Evolutionary conservation across 768 basidiomycete genomes (phyloP).

Genomic region (Xerocomus potaroensis): DNA sequence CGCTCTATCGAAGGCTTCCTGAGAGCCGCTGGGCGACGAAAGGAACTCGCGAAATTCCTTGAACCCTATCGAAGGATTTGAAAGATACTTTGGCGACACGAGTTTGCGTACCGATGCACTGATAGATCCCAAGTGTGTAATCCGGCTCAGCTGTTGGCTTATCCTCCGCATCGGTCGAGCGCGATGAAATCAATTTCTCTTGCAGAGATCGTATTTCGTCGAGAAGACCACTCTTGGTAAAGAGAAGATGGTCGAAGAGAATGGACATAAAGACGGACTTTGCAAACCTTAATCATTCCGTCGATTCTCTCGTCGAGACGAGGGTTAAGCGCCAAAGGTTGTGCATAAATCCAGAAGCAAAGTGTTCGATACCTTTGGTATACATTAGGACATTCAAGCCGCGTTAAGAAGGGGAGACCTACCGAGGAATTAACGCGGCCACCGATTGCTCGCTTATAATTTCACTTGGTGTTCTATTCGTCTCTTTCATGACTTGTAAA

Average conservation of each 20-base stretch:
- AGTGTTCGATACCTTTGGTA: conserved; percentile 71
- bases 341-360: conserved; percentile 88
- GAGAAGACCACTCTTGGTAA: conserved; percentile 66
- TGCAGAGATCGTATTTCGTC: conserved; percentile 67
- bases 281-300: conserved; percentile 75
- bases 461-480: conserved; percentile 60
- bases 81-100: not conserved
- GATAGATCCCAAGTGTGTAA: conserved; percentile 85
- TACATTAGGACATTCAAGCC: not conserved
- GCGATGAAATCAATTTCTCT: conserved; percentile 13
- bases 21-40: conserved; percentile 36
- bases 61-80: conserved; percentile 57
- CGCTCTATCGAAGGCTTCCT: conserved; percentile 47
- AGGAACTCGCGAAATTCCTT: conserved; percentile 82
- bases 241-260: conserved; percentile 1
- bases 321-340: conserved; percentile 53
- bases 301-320: conserved; percentile 82
- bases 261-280: not conserved
- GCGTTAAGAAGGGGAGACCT: conserved; percentile 1
- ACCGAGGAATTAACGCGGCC: conserved; percentile 49
- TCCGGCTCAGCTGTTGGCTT: conserved; percentile 30
- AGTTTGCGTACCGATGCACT: conserved; percentile 72
- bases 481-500: conserved; percentile 72
- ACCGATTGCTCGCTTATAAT: conserved; percentile 61
- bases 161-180: not conserved